Conservation (phyloP, 495 filamentous ascomycete genomes). For the Penicillium paxilli region DNA sequence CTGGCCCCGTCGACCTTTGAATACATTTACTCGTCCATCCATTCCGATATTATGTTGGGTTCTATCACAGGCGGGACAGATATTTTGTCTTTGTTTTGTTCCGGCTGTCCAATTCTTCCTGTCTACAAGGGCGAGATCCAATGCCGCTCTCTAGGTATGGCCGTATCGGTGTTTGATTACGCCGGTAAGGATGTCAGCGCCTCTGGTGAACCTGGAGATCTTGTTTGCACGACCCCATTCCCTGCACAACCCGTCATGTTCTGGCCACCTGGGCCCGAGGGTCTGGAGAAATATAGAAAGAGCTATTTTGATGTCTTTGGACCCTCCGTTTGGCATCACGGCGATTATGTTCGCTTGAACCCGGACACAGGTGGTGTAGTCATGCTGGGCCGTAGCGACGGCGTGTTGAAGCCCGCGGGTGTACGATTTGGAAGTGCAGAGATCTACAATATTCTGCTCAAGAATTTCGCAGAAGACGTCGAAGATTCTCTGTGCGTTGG, state of each 20-base stretch:
- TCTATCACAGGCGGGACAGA: slow-evolving; percentile 91
- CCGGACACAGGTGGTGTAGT: slow-evolving; percentile 71
- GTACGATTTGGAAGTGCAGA: slow-evolving; percentile 88
- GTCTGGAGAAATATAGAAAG: slow-evolving; percentile 71
- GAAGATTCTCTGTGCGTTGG: slow-evolving; percentile 87
- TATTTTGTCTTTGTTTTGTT: slow-evolving; percentile 91
- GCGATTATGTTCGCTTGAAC: slow-evolving; percentile 84
- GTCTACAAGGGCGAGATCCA: slow-evolving; percentile 90
- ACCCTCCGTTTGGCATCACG: slow-evolving; percentile 81
- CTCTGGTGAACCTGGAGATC: slow-evolving; percentile 76
- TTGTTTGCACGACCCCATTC: slow-evolving; percentile 85
- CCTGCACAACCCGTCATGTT: slow-evolving; percentile 89
- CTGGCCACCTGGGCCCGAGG: slow-evolving; percentile 65
- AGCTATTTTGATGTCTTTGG: slow-evolving; percentile 87
- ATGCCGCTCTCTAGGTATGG: slow-evolving; percentile 88
- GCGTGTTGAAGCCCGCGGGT: slow-evolving; percentile 84
- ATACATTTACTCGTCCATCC: slow-evolving; percentile 83
- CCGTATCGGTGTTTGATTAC: slow-evolving; percentile 74
- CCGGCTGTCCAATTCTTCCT: slow-evolving; percentile 80
- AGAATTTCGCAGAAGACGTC: slow-evolving; percentile 73
- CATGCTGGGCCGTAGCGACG: slow-evolving; percentile 89
- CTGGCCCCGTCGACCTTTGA: slow-evolving; percentile 89
- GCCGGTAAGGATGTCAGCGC: slow-evolving; percentile 46
- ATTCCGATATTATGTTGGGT: slow-evolving; percentile 70
- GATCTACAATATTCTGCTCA: slow-evolving; percentile 87